These are phyloP conservation scores for Leishmania braziliensis DNA, from an alignment of 208 protist genomes.

Conservation along the genomic window DNA sequence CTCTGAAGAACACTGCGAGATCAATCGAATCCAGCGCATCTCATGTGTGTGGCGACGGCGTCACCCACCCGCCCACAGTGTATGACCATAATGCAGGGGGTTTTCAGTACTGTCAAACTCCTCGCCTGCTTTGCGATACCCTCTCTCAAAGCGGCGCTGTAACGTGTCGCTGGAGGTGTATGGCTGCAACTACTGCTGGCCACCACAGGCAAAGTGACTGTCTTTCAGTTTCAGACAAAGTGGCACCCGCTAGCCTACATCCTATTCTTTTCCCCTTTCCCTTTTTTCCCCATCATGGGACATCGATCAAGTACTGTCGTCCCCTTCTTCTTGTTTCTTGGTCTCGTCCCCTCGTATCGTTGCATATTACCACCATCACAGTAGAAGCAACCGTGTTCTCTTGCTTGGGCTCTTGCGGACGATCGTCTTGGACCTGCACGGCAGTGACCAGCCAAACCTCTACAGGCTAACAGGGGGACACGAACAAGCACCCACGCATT, in stretches of 20 bases:
- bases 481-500: not conserved
- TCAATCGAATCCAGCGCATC: not conserved
- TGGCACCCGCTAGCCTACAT: not conserved
- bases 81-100: not conserved
- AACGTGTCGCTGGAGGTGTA: not conserved
- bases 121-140: not conserved
- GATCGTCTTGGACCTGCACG: not conserved
- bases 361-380: not conserved
- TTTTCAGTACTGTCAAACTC: not conserved
- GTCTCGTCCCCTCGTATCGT: not conserved
- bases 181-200: not conserved
- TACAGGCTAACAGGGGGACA: not conserved
- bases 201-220: not conserved
- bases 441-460: not conserved
- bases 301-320: not conserved
- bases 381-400: not conserved
- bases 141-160: not conserved
- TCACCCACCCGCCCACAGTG: not conserved
- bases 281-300: not conserved
- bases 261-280: not conserved
- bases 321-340: not conserved
- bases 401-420: not conserved
- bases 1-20: not conserved
- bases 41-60: not conserved
- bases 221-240: not conserved